Conservation (phyloP, 2,329 filamentous ascomycete species). For the Immersiporthe knoxdaviesiana region DNA sequence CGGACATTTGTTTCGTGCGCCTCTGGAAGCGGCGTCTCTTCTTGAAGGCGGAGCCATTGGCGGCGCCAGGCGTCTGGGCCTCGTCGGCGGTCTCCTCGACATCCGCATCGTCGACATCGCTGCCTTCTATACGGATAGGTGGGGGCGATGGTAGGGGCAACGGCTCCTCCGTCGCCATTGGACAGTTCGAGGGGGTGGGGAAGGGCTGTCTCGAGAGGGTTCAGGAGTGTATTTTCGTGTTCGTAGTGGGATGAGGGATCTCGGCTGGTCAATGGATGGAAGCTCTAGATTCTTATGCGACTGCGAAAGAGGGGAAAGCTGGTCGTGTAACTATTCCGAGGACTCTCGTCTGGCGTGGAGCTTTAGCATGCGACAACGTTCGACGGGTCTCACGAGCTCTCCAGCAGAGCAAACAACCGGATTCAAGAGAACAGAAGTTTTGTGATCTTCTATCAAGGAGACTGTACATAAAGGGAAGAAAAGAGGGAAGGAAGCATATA, state of each 20-base stretch:
- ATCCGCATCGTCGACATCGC: slow-evolving; percentile 72
- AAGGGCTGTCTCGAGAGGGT: neutral
- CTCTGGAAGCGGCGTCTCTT: slow-evolving; percentile 66
- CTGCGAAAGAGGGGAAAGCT: neutral
- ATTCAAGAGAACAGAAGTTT: neutral
- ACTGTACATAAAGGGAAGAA: neutral
- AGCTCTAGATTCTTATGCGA: neutral
- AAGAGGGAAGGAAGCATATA: neutral
- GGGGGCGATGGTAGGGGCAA: slow-evolving; percentile 33
- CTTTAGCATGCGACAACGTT: slow-evolving; percentile 2
- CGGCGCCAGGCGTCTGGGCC: slow-evolving; percentile 43
- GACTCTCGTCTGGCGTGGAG: neutral
- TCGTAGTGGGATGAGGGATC: slow-evolving; percentile 46
- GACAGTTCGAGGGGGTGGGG: neutral
- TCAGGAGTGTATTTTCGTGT: slow-evolving; percentile 41
- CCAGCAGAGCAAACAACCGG: neutral
- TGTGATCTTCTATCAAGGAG: neutral
- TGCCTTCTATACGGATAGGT: slow-evolving; percentile 58
- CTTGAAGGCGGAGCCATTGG: slow-evolving; percentile 55
- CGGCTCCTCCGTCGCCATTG: slow-evolving; percentile 28
- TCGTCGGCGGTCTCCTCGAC: slow-evolving; percentile 88
- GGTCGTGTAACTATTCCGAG: neutral
- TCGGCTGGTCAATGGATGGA: neutral
- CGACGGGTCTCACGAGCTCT: neutral
- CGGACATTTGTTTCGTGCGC: slow-evolving; percentile 54